Evolutionary conservation across 805 yeast genomes (phyloP), one percentile per base, ranked within the genome.

Genomic region (Maudiozyma barnettii): DNA sequence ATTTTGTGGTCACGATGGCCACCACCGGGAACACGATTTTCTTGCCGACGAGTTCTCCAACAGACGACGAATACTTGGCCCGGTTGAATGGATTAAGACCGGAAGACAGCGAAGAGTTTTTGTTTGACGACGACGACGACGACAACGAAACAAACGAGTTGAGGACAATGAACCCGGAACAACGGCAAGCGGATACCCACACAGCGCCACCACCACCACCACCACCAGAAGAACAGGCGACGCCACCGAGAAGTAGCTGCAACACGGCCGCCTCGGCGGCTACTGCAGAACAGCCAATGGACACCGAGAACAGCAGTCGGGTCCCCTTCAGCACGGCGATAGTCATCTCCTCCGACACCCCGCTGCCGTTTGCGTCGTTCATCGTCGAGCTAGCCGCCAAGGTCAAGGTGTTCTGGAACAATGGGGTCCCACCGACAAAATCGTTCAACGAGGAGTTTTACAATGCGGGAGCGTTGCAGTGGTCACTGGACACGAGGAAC

Each of bases 271-370:
- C 18, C 18, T 33, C 36, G 18, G 36, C 18, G 36, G 22, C 40
- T 35, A 21, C 20, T 7, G n/a, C n/a, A 22, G 8, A 39, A 6
- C 35, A 36, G 5, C 41, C 41, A 23, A 35, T 41, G 29, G 60
- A 59, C 39, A 52, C 45, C n/a, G 39, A 45, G 10, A 44, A 31
- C 18, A 48, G 36, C 19, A 49, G 58, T 5, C 56, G 57, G 59
- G 60, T 75, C 1, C 73, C 81, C 1, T 79, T 76, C 54, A 76
- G 77, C 2, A 68, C 78, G 52, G 83, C 78, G 0, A 68, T 78
- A 2, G 65, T 77, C 4, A 52, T 78, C 1, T 74, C 77, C 45
- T 54, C 77, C 1, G 56, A 62, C 21, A 72, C 69, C 44, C 73
- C 70, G 35, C 65, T 71, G 1, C 46, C 62, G 2, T 57, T 74